A percentile compares a stretch with the other conserved stretches of the same genome.
These are phyloP conservation scores for Copromyces sp. DNA, from an alignment of 495 filamentous ascomycete genomes.

Conservation along the genomic window DNA sequence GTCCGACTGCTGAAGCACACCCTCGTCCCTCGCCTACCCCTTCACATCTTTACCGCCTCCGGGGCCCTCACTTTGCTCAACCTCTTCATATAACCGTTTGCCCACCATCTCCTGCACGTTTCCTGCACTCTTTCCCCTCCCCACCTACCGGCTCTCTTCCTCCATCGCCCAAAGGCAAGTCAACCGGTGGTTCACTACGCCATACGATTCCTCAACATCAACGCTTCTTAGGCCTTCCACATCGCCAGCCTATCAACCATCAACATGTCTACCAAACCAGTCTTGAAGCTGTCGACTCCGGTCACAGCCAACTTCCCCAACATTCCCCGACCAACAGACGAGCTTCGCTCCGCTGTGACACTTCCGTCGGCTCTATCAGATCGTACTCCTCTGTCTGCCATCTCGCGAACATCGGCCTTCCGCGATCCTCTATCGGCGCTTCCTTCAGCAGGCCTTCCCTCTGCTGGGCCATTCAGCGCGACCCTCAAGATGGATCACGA, in stretches of 20 bases:
- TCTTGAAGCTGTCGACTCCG: conserved; percentile 65
- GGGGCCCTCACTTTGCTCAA: conserved; percentile 13
- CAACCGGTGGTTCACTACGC: conserved; percentile 26
- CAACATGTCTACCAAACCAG: conserved; percentile 53
- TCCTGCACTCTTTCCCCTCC: conserved; percentile 18
- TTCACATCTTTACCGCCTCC: conserved; percentile 10
- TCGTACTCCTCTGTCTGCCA: conserved; percentile 22
- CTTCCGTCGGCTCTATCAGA: conserved; percentile 22
- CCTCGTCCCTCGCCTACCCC: conserved; percentile 6
- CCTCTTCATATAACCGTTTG: conserved; percentile 32
- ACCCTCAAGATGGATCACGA: conserved; percentile 24
- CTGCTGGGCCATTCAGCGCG: conserved; percentile 23
- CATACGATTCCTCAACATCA: conserved; percentile 34
- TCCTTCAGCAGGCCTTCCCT: conserved; percentile 26
- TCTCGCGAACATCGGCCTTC: conserved; percentile 24
- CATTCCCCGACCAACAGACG: conserved; percentile 49
- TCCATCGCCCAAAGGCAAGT: conserved; percentile 21
- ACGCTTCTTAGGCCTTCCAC: conserved; percentile 5
- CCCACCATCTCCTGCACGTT: conserved; percentile 21
- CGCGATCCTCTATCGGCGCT: conserved; percentile 22
- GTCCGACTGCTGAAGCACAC: conserved; percentile 4
- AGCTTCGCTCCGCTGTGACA: conserved; percentile 38
- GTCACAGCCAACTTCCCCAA: conserved; percentile 68
- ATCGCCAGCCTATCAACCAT: conserved; percentile 14
- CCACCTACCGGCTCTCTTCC: conserved; percentile 27